Base-by-base conservation (phyloP, 2,329 filamentous ascomycete genomes). In the Knoxdaviesia capensis region DNA sequence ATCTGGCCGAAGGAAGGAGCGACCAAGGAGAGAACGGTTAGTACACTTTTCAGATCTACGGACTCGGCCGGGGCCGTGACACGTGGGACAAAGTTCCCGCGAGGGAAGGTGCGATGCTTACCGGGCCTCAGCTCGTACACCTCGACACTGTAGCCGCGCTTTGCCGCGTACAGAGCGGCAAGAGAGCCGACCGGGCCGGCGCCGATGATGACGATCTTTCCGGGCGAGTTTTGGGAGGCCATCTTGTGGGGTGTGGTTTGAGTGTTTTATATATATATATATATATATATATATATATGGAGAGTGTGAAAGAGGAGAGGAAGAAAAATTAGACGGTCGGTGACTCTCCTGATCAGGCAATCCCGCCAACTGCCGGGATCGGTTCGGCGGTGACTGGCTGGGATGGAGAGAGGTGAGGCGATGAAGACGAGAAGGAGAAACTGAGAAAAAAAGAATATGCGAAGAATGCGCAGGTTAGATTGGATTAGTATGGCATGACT, bases 181-280 rank as follows among this genome's bases (percentile, higher is more conserved):
- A 98, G 65, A 7, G 87, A 84, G 35, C 90, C 90, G 6, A 98
- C 90, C 0, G 90, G 90, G 2, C 90, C 90, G 43, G 87, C 90
- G 42, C 90, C 90, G 40, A 98, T 79, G 39, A 98, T 71, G 20
- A 93, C 70, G 43, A 81, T 74, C 59, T 84, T 90, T 52, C 83
- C 71, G 20, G 10, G 20, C 46, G 50, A 46, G 34, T 2, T 3
- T 35, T 35, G 34, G 8, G 34, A 11, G 9, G 9, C 34, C 34
- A 35, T 35, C n/a, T 20, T 20, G 20, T 2, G 20, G 20, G 20
- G 3, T 20, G 20, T 20, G 20, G 20, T 20, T 20, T n/a, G n/a
- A n/a, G n/a, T n/a, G n/a, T n/a, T n/a, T n/a, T n/a, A n/a, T n/a
- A n/a, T n/a, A n/a, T n/a, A n/a, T n/a, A n/a, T n/a, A n/a, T n/a